Percentiles rank a stretch among this genome's conserved stretches.
These are phyloP conservation scores for Tylopilus sp. DNA, from an alignment of 768 basidiomycete genomes.

Conservation along the genomic window DNA sequence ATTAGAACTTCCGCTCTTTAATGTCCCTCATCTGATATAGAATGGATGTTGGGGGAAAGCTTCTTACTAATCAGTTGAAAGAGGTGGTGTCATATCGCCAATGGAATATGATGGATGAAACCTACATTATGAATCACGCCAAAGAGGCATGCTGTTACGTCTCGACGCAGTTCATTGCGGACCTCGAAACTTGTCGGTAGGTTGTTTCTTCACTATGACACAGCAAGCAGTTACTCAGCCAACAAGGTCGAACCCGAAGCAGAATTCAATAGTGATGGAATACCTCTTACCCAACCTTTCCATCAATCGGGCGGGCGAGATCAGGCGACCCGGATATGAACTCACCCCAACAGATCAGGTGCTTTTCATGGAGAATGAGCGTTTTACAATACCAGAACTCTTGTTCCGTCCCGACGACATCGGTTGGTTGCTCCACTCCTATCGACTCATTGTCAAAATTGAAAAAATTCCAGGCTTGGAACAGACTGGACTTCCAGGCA, in stretches of 20 bases:
- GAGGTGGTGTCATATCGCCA: conserved; percentile 92
- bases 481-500: conserved; percentile 75
- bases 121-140: conserved; percentile 87
- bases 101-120: conserved; percentile 99
- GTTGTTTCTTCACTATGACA: conserved; percentile 32
- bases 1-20: conserved; percentile 13
- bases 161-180: conserved; percentile 62
- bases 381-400: conserved; percentile 90
- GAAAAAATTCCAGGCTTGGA: conserved; percentile 53
- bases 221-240: conserved; percentile 16
- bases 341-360: conserved; percentile 61
- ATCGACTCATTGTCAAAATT: conserved; percentile 2
- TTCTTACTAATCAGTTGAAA: conserved; percentile 93
- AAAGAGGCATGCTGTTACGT: conserved; percentile 92
- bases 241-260: conserved; percentile 49
- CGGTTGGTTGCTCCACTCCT: conserved; percentile 45
- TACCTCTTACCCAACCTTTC: conserved; percentile 91
- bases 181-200: conserved; percentile 79
- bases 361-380: conserved; percentile 85
- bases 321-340: conserved; percentile 52
- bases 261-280: conserved; percentile 75
- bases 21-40: conserved; percentile 46
- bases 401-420: conserved; percentile 89
- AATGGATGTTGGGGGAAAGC: conserved; percentile 92
- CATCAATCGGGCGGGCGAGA: conserved; percentile 54